Evolutionary conservation across 768 basidiomycete genomes (phyloP), one percentile per base, ranked within the genome.

Genomic region (Mycena leptocephala): DNA sequence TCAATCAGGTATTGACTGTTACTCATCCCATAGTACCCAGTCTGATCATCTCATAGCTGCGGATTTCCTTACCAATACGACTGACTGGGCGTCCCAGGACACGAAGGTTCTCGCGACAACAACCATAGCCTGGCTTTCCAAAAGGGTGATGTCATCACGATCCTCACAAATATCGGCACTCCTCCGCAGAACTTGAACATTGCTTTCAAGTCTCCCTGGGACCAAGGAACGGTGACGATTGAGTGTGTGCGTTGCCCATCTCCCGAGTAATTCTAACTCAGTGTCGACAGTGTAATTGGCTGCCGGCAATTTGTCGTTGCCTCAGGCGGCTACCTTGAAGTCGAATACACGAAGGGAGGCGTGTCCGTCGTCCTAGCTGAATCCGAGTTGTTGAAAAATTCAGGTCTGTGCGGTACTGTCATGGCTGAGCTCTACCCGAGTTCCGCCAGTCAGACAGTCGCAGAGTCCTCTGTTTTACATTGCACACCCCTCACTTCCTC

Each of bases 91-190:
- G 5, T 86, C 87, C 51, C 87, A 90, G 73, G 83, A 87, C 41
- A 87, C 89, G 33, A 81, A 91, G 70, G 88, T 95, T 18, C 83
- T 95, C 28, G 87, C 90, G 9, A 79, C 86, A 89, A 89, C 48
- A 79, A 85, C 14, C 82, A 90, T 73, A 90, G 91, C 33, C 83
- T 95, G n/a, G 92, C 90, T 22, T 84, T 95, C 74, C 88, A 90
- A 85, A 95, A 94, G 79, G 94, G 93, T 16, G 80, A 86, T 24
- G 89, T 94, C 13, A 85, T 94, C 62, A 88, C 91, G 16, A 83
- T 95, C 48, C 76, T 93, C 76, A 95, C 93, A 30, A 94, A 93
- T 83, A 91, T 95, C 74, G 95, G 94, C 35, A 93, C 93, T 68
- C 93, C 94, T 26, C 91, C 93, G 4, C 86, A 88, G 77, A 92